Evolutionary conservation across 2,329 filamentous ascomycete species (phyloP), one percentile per base, ranked within the genome.

Genomic region (Phialophora chinensis): DNA sequence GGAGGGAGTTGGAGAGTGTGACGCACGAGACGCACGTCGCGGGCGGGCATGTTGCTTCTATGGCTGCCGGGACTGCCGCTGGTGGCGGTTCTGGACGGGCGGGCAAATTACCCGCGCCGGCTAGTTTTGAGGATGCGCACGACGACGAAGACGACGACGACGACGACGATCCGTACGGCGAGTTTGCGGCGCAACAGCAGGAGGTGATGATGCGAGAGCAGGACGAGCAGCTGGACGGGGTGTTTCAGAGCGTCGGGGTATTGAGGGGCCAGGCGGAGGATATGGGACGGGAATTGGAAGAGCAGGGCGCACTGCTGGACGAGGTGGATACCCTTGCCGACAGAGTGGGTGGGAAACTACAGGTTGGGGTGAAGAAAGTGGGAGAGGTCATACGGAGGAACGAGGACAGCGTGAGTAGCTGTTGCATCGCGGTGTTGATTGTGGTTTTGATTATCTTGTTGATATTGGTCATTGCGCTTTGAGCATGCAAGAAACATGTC

Each of bases 281-380:
- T 73, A 99, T 99, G 94, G 94, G 95, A 1, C 85, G 94, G 65
- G 95, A 99, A 82, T 83, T 99, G 54, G 96, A 97, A 79, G 95
- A 99, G 81, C 95, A 99, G 83, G 86, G 86, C 25, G 91, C 93
- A 78, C 90, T 98, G 86, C 84, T 99, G 65, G 89, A 95, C 69
- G 89, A 91, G 60, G 90, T 96, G 49, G 94, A 98, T 79, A 86
- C 84, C 33, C 83, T 96, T 64, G 92, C 92, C 3, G 93, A 98
- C 77, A 86, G 94, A 38, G 93, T 99, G 1, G 91, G 92, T 14
- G 91, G 92, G 1, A 89, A 95, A 76, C 79, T 99, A 74, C 88
- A 92, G 80, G 92, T 85, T 63, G 95, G 95, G 23, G 87, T 98
- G 82, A 90, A 91, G 80, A 94, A 91, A 81, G 87, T 99, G 74